Conservation (phyloP, 331 rosid genomes). For the Rhamnella rubrinervis region DNA sequence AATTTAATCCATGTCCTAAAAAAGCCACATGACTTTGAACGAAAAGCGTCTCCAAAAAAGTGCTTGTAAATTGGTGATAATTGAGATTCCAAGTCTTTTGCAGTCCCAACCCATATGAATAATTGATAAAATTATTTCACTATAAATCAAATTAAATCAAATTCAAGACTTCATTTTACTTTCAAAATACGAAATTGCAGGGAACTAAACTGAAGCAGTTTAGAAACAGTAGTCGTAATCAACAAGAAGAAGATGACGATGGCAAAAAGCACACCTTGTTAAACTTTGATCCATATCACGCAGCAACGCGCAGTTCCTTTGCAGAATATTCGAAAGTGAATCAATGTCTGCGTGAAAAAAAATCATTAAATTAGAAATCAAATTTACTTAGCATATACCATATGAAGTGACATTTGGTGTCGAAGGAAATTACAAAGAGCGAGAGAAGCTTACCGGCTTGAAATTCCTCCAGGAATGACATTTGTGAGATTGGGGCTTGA, state of each 20-base stretch:
- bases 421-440: not conserved
- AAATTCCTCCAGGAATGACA: slow-evolving; percentile 88
- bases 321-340: slow-evolving; percentile 83
- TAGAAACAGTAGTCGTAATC: not conserved
- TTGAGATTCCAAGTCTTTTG: too few species aligned
- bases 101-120: too few species aligned
- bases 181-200: not conserved
- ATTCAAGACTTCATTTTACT: too few species aligned
- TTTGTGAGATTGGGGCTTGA: not conserved
- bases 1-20: not conserved
- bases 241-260: not conserved
- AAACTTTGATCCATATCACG: slow-evolving; percentile 84
- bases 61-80: too few species aligned
- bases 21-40: too few species aligned
- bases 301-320: slow-evolving; percentile 72
- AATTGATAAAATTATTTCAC: too few species aligned
- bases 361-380: too few species aligned
- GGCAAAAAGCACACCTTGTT: slow-evolving; percentile 54
- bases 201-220: not conserved
- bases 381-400: too few species aligned
- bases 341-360: slow-evolving; percentile 63
- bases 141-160: too few species aligned
- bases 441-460: slow-evolving; percentile 61
- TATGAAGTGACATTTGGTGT: slow-evolving; percentile 14
- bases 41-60: too few species aligned